These are phyloP conservation scores for Penicillium aurantiogriseum DNA, from an alignment of 2,329 filamentous ascomycete species.

Conservation along the genomic window DNA sequence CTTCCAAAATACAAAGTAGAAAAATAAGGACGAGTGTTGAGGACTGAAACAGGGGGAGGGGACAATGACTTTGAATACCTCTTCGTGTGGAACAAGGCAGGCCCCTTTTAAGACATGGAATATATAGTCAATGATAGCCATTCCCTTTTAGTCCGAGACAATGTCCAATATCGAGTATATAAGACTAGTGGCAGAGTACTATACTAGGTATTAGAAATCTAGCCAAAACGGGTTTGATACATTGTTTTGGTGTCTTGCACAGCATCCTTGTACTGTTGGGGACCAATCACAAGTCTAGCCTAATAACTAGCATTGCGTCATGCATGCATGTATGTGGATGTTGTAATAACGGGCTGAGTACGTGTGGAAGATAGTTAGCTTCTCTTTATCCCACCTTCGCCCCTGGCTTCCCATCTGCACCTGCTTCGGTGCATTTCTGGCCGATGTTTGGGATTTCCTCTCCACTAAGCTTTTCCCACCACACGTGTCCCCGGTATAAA, in stretches of 20 bases:
- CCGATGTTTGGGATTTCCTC: neutral
- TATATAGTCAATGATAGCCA: neutral
- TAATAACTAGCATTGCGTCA: neutral
- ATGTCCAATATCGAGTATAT: neutral
- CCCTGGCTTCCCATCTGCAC: neutral
- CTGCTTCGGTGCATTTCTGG: neutral
- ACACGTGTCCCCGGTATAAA: neutral
- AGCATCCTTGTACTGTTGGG: neutral
- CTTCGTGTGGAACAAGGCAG: neutral
- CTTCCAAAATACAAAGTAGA: neutral
- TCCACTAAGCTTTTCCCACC: neutral
- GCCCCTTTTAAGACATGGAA: neutral
- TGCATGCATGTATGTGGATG: neutral
- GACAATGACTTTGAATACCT: neutral
- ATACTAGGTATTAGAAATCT: neutral
- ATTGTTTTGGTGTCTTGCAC: neutral
- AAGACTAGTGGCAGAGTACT: neutral
- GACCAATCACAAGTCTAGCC: neutral
- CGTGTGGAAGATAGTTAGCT: neutral
- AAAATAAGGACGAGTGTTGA: neutral
- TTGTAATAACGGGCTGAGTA: conserved; percentile 3
- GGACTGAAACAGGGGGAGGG: too few relatives aligned
- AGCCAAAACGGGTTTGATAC: neutral
- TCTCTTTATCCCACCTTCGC: neutral
- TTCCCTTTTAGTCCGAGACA: neutral